Evolutionary conservation across 2,329 filamentous ascomycete genomes (phyloP).

Genomic region (Stemphylium beticola): DNA sequence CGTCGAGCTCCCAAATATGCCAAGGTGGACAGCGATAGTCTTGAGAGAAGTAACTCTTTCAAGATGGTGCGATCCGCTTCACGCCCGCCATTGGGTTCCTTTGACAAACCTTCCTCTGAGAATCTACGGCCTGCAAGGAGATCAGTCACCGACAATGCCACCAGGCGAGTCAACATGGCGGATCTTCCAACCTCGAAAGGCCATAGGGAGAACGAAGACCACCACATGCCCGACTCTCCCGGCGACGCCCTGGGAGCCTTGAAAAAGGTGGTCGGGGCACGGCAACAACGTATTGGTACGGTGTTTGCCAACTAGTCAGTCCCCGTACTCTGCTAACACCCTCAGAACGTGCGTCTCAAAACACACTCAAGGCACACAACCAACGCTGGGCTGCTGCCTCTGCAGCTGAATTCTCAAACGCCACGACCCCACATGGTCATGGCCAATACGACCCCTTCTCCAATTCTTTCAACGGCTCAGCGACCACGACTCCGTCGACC

Average conservation of each 20-base stretch:
- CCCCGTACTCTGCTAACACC: constrained; percentile 21
- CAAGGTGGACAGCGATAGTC: constrained; percentile 37
- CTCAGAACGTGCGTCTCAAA: constrained; percentile 42
- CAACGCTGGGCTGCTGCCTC: constrained; percentile 54
- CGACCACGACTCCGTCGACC: constrained; percentile 60
- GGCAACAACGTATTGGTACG: constrained; percentile 46
- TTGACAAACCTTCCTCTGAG: constrained; percentile 44
- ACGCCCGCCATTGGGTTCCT: constrained; percentile 35
- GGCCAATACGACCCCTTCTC: constrained; percentile 45
- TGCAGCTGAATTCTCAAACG: constrained; percentile 42
- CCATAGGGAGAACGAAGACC: constrained; percentile 27
- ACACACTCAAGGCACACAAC: constrained; percentile 52
- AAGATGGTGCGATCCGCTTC: constrained; percentile 44
- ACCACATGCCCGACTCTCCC: constrained; percentile 38
- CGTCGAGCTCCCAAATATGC: constrained; percentile 47
- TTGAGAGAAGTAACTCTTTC: constrained; percentile 39
- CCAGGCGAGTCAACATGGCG: constrained; percentile 42
- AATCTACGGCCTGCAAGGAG: constrained; percentile 32
- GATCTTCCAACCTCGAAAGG: constrained; percentile 37
- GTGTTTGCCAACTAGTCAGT: background rate
- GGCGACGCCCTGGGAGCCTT: constrained; percentile 51
- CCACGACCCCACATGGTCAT: constrained; percentile 24
- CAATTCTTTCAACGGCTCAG: constrained; percentile 48
- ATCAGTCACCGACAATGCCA: constrained; percentile 27
- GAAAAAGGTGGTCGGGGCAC: constrained; percentile 49